These are phyloP conservation scores for Fraxinus pennsylvanica DNA, from an alignment of 257 asterid genomes.

Conservation along the genomic window DNA sequence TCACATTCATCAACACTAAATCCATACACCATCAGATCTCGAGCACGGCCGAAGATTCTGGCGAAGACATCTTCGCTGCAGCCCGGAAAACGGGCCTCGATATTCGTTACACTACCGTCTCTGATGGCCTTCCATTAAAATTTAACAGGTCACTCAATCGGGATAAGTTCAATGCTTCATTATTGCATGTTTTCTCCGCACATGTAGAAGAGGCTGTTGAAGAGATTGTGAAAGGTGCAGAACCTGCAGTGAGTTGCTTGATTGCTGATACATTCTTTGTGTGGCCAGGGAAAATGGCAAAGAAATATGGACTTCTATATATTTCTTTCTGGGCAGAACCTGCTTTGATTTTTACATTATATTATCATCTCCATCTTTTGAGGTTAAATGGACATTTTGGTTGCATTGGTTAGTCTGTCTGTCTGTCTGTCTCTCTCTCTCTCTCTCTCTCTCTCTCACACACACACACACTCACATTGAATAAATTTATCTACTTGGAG, in stretches of 20 bases:
- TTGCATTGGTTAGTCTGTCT: slow-evolving; percentile 40
- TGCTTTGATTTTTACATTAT: slow-evolving; percentile 44
- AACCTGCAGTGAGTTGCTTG: slow-evolving; percentile 44
- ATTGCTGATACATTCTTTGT: slow-evolving; percentile 56
- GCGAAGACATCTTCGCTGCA: slow-evolving; percentile 30
- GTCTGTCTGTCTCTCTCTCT: background rate
- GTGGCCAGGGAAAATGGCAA: slow-evolving; percentile 48
- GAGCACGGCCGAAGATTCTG: slow-evolving; percentile 1
- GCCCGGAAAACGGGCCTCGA: slow-evolving; percentile 37
- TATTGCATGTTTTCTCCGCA: slow-evolving; percentile 51
- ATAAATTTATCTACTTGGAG: background rate
- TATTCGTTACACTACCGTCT: slow-evolving; percentile 45
- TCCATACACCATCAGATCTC: slow-evolving; percentile 41
- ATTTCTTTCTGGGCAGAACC: slow-evolving; percentile 55
- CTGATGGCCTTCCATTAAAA: slow-evolving; percentile 46
- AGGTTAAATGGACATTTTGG: slow-evolving; percentile 51
- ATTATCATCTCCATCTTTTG: slow-evolving; percentile 53
- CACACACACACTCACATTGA: background rate
- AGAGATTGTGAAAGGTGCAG: slow-evolving; percentile 15
- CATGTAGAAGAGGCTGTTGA: slow-evolving; percentile 48
- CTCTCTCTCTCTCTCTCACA: background rate
- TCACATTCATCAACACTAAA: slow-evolving; percentile 50
- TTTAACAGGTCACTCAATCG: slow-evolving; percentile 46
- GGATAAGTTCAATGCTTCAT: slow-evolving; percentile 46
- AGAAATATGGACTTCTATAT: slow-evolving; percentile 40